Percentiles rank a stretch among this genome's conserved stretches.
Conservation (phyloP, 2,329 filamentous ascomycete genomes). For the Verticillium isaacii region DNA sequence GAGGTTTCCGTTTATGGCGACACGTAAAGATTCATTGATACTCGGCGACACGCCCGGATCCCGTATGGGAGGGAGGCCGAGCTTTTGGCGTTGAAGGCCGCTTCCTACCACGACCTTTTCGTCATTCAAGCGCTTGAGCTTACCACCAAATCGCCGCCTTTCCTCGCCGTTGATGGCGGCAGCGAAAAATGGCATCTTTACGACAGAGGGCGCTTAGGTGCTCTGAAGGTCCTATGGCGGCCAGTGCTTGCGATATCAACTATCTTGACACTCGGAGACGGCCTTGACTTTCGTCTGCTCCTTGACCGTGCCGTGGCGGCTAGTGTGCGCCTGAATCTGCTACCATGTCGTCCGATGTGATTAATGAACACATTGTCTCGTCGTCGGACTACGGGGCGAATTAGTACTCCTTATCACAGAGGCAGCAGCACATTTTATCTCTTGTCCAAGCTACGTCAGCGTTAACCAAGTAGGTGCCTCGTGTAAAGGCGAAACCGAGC, state of each 20-base stretch:
- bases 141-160: too few species aligned
- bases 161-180: too few species aligned
- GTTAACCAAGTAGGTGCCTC: background rate
- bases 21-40: too few species aligned
- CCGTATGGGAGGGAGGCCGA: too few species aligned
- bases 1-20: too few species aligned
- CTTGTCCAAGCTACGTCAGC: background rate
- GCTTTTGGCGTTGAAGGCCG: too few species aligned
- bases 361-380: background rate
- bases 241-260: background rate
- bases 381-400: background rate
- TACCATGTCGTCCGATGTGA: background rate
- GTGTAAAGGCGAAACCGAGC: background rate
- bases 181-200: background rate
- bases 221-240: background rate
- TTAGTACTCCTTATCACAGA: background rate
- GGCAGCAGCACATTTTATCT: background rate
- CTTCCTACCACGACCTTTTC: too few species aligned
- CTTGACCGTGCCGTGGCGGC: background rate
- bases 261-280: background rate
- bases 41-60: too few species aligned
- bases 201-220: background rate
- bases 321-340: background rate
- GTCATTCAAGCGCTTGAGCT: too few species aligned
- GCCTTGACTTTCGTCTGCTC: background rate